phyloP scores from a whole-genome alignment of 2,329 filamentous ascomycete genomes.

The Chaetomium sp. region DNA sequence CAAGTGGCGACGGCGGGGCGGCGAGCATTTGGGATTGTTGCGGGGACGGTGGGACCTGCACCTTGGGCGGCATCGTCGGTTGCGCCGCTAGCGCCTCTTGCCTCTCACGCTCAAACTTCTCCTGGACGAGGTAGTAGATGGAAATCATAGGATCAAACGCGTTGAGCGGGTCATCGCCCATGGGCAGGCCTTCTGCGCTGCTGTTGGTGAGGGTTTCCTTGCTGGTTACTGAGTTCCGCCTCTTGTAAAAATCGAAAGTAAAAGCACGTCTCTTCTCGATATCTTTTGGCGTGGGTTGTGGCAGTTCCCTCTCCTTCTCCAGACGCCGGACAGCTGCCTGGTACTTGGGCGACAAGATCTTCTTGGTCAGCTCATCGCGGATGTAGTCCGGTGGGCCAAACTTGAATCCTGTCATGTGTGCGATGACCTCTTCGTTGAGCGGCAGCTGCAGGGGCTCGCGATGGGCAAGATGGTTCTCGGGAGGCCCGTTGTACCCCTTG shows the following conservation, averaged over 20 bases:
- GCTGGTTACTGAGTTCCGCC: conserved; percentile 85
- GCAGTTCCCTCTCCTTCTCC: conserved; percentile 66
- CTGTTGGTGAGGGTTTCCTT: conserved; percentile 81
- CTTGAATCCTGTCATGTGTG: conserved; percentile 97
- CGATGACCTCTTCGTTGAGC: conserved; percentile 78
- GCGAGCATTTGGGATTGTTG: conserved; percentile 28
- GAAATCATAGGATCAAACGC: conserved; percentile 91
- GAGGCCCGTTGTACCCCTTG: conserved; percentile 83
- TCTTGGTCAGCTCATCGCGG: conserved; percentile 74
- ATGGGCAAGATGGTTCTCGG: conserved; percentile 83
- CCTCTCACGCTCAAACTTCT: conserved; percentile 84
- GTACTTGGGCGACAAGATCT: conserved; percentile 94
- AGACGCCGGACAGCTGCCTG: conserved; percentile 76
- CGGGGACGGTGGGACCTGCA: conserved; percentile 33
- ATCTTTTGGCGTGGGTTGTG: conserved; percentile 56
- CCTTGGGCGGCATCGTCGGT: conserved; percentile 32
- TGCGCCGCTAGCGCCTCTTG: conserved; percentile 43
- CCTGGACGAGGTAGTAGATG: conserved; percentile 92
- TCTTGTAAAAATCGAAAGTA: conserved; percentile 93
- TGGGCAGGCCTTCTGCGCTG: conserved; percentile 81
- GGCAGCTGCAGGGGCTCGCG: conserved; percentile 86
- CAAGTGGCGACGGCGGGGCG: conserved; percentile 32
- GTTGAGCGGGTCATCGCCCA: conserved; percentile 86
- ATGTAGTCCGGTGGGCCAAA: conserved; percentile 89
- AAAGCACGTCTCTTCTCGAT: conserved; percentile 86